Evolutionary conservation across 1,284 basidiomycete species (phyloP).

Genomic region (Cryptococcus depauperatus): DNA sequence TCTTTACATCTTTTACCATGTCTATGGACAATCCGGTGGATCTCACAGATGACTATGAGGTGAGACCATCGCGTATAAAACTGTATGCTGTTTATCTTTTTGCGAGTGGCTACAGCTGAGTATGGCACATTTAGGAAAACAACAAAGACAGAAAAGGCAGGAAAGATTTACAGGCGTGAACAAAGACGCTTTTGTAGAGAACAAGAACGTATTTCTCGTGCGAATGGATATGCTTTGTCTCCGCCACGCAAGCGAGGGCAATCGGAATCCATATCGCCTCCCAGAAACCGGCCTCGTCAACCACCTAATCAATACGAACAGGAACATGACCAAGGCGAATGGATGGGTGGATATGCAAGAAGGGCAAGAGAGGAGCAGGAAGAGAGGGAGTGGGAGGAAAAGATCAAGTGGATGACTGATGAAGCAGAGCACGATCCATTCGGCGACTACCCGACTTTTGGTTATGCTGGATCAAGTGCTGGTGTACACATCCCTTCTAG

Average conservation of each 20-base stretch:
- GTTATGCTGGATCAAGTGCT: neutral
- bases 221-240: constrained; percentile 25
- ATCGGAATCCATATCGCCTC: constrained; percentile 23
- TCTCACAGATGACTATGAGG: neutral
- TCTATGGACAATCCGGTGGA: no score
- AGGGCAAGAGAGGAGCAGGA: constrained; percentile 12
- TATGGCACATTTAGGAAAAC: constrained; percentile 22
- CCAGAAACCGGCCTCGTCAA: constrained; percentile 6
- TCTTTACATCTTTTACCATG: no score
- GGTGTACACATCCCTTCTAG: constrained; percentile 14
- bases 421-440: constrained; percentile 9
- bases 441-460: constrained; percentile 7
- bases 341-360: constrained; percentile 15
- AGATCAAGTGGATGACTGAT: constrained; percentile 18
- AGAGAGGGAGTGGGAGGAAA: constrained; percentile 15
- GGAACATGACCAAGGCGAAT: constrained; percentile 9
- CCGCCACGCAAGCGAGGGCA: constrained; percentile 13
- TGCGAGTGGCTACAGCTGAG: neutral
- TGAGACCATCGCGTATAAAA: neutral
- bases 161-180: constrained; percentile 25
- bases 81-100: neutral
- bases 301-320: constrained; percentile 6
- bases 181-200: constrained; percentile 15
- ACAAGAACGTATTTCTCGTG: constrained; percentile 22
- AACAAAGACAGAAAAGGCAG: constrained; percentile 25